Conservation (phyloP, 805 yeast species). For the Candida xiaguanensis region DNA sequence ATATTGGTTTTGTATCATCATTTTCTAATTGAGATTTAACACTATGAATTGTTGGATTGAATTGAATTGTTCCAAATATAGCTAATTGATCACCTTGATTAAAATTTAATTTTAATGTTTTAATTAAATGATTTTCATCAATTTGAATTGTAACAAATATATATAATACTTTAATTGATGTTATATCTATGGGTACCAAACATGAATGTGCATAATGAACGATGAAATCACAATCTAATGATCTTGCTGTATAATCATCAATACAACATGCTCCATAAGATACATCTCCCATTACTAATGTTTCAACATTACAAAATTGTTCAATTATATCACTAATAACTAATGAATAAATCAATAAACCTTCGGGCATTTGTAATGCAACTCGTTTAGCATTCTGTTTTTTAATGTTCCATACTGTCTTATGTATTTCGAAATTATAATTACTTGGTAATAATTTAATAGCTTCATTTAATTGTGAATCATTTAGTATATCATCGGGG, state of each 20-base stretch:
- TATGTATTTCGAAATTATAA: constrained; percentile 93
- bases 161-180: constrained; percentile 86
- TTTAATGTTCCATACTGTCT: constrained; percentile 88
- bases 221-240: constrained; percentile 89
- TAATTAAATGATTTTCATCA: constrained; percentile 76
- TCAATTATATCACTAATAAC: constrained; percentile 89
- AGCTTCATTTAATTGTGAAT: constrained; percentile 80
- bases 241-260: constrained; percentile 91
- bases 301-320: constrained; percentile 84
- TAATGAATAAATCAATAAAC: constrained; percentile 81
- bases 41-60: constrained; percentile 89
- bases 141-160: constrained; percentile 91
- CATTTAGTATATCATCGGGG: constrained; percentile 79
- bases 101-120: constrained; percentile 73
- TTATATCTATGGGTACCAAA: constrained; percentile 90
- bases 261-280: constrained; percentile 98
- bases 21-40: constrained; percentile 57
- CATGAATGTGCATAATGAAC: constrained; percentile 98
- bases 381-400: constrained; percentile 76
- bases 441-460: constrained; percentile 79
- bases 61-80: constrained; percentile 92
- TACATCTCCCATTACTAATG: constrained; percentile 96
- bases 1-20: constrained; percentile 48
- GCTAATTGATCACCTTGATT: constrained; percentile 64
- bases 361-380: constrained; percentile 97